A percentile compares a stretch with the other conserved stretches of the same genome.
These are phyloP conservation scores for Galium porrigens DNA, from an alignment of 305 asterid species.

Conservation along the genomic window DNA sequence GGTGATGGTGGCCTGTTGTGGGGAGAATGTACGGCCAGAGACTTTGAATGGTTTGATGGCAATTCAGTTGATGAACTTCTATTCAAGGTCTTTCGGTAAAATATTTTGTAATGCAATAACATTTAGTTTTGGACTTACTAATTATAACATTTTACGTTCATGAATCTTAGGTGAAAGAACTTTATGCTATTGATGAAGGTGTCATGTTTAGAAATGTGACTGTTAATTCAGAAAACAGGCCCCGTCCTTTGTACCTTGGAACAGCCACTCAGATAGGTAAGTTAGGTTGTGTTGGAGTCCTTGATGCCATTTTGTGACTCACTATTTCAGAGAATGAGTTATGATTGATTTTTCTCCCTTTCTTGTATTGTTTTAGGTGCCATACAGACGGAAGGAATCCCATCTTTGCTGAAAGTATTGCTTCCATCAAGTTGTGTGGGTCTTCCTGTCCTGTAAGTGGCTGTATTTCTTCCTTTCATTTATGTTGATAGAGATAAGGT, in stretches of 20 bases:
- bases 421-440: conserved; percentile 80
- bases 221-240: conserved; percentile 70
- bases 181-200: conserved; percentile 70
- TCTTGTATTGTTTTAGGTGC: conserved; percentile 43
- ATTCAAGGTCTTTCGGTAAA: conserved; percentile 43
- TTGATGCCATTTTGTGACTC: not conserved
- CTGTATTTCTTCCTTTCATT: not conserved
- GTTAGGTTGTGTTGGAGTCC: conserved; percentile 12
- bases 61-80: conserved; percentile 51
- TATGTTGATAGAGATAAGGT: conserved; percentile 1
- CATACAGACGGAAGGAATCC: conserved; percentile 96
- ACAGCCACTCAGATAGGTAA: conserved; percentile 97
- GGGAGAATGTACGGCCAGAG: conserved; percentile 82
- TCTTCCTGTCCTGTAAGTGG: conserved; percentile 70
- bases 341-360: conserved; percentile 2
- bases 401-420: conserved; percentile 74
- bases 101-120: conserved; percentile 14
- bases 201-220: conserved; percentile 68
- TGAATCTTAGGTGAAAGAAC: conserved; percentile 65
- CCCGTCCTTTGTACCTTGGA: conserved; percentile 77
- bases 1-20: conserved; percentile 96
- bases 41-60: conserved; percentile 79
- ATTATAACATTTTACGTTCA: conserved; percentile 16
- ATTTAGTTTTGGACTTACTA: conserved; percentile 10
- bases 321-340: not conserved